Evolutionary conservation across 306 rosid genomes (phyloP), one percentile per base, ranked within the genome.

Genomic region (Urtica urens): DNA sequence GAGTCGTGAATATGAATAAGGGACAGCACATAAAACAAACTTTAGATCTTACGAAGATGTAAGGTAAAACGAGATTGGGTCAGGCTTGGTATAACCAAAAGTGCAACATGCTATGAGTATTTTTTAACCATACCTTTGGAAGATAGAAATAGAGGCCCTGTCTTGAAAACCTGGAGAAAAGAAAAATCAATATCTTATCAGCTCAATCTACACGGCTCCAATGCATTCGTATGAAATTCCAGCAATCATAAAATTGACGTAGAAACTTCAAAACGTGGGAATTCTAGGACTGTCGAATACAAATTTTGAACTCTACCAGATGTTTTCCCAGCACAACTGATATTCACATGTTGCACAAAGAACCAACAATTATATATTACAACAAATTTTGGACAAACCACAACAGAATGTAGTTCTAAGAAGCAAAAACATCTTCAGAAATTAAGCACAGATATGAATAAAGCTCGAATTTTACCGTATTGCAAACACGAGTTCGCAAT

Each of bases 61-160:
- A n/a, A n/a, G n/a, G n/a, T n/a, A n/a, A n/a, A n/a, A n/a, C n/a
- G n/a, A n/a, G n/a, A n/a, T n/a, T n/a, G n/a, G n/a, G n/a, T n/a
- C n/a, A n/a, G n/a, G n/a, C n/a, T n/a, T n/a, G n/a, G n/a, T n/a
- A n/a, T n/a, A n/a, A n/a, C n/a, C n/a, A n/a, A n/a, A n/a, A n/a
- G n/a, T n/a, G n/a, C n/a, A n/a, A n/a, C n/a, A n/a, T n/a, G n/a
- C n/a, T n/a, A n/a, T n/a, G n/a, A n/a, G n/a, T n/a, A n/a, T n/a
- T n/a, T n/a, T n/a, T n/a, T n/a, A 58, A 72, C 61, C 95, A 71
- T 56, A 81, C 95, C 95, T 82, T 80, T 85, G 51, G 96, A 85
- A 63, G 99, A 82, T 75, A 92, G 51, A 57, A 85, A 82, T 55
- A 92, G 85, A 16, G 94, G 88, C n/a, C 99, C 96, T 22, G 88